Percentiles rank a stretch among this genome's conserved stretches.
Conservation (phyloP, 805 yeast species). For the Sugiyamaella mastotermitis region DNA sequence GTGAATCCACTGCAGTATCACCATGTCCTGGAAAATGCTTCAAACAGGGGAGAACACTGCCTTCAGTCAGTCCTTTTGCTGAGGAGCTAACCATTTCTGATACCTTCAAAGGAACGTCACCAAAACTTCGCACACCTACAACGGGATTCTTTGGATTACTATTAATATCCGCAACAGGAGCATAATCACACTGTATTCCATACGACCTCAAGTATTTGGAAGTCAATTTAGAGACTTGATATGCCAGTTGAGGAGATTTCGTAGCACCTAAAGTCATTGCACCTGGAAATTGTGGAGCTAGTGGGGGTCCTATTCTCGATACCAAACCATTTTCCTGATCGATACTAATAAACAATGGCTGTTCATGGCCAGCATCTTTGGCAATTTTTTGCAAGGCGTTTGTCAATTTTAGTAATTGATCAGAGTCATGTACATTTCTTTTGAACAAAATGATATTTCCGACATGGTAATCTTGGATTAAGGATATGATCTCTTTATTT, state of each 20-base stretch:
- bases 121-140: too few relatives aligned
- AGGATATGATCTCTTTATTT: conserved; percentile 43
- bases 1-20: too few relatives aligned
- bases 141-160: too few relatives aligned
- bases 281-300: conserved; percentile 46
- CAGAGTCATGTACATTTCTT: conserved; percentile 36
- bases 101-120: too few relatives aligned
- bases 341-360: conserved; percentile 49
- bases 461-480: conserved; percentile 44
- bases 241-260: conserved; percentile 41
- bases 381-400: conserved; percentile 48
- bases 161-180: too few relatives aligned
- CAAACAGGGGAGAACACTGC: too few relatives aligned
- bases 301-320: conserved; percentile 24
- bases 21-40: too few relatives aligned
- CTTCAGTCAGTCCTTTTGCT: too few relatives aligned
- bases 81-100: too few relatives aligned
- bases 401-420: conserved; percentile 43
- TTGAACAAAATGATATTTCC: conserved; percentile 45
- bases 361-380: conserved; percentile 38
- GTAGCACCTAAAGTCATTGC: conserved; percentile 58
- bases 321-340: conserved; percentile 60
- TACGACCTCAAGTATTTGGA: conserved; percentile 46
- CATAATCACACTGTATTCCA: too few relatives aligned
- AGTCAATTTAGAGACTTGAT: conserved; percentile 43